Evolutionary conservation across 1,139 yeast genomes (phyloP).

Genomic region (Candida dubliniensis): DNA sequence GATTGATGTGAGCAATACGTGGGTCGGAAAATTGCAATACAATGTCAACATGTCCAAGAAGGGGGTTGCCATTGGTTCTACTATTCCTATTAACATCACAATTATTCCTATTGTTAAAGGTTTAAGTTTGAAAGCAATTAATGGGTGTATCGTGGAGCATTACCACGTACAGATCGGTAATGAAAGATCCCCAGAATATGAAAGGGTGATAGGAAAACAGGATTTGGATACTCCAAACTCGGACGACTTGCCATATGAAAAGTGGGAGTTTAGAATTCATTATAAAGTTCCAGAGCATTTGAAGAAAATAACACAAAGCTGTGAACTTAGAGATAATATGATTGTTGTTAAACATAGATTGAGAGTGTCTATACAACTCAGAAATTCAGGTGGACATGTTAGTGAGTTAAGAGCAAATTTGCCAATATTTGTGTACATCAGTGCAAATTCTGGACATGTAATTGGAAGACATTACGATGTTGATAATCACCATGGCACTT

Average conservation of each 20-base stretch:
- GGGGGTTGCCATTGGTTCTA: conserved; percentile 62
- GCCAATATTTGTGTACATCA: conserved; percentile 59
- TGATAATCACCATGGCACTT: conserved; percentile 51
- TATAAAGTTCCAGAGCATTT: conserved; percentile 54
- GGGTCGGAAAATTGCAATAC: conserved; percentile 68
- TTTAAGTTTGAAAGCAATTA: conserved; percentile 45
- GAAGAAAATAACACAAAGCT: conserved; percentile 56
- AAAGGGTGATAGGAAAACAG: conserved; percentile 35
- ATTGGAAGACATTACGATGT: conserved; percentile 52
- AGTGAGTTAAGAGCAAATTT: conserved; percentile 70
- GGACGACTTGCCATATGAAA: conserved; percentile 39
- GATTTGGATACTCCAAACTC: conserved; percentile 27
- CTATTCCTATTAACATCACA: conserved; percentile 50
- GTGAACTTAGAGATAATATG: conserved; percentile 48
- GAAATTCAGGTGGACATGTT: conserved; percentile 62
- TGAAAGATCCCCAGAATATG: conserved; percentile 46
- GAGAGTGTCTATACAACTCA: conserved; percentile 53
- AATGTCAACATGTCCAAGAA: conserved; percentile 55
- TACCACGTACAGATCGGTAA: conserved; percentile 34
- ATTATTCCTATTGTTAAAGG: conserved; percentile 64
- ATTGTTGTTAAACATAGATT: conserved; percentile 63
- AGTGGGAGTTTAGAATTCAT: conserved; percentile 51
- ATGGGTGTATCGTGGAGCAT: conserved; percentile 54
- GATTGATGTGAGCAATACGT: conserved; percentile 58
- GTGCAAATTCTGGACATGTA: conserved; percentile 51